Evolutionary conservation across 805 yeast species (phyloP).

Genomic region (Yamadazyma tumulicola): DNA sequence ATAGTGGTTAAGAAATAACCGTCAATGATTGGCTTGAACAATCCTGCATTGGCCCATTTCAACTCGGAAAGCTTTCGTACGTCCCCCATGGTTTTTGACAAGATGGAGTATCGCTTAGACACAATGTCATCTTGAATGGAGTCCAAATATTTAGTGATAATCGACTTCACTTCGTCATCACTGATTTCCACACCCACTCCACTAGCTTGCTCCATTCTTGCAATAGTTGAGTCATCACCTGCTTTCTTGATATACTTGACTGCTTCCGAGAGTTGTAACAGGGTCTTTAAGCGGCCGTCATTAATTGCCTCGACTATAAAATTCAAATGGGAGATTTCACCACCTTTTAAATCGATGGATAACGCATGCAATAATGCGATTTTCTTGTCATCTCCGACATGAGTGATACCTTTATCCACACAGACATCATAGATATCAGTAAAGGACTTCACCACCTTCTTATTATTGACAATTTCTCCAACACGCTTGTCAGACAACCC

Average conservation of each 20-base stretch:
- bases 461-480: conserved; percentile 79
- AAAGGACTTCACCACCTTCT: conserved; percentile 74
- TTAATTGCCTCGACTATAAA: conserved; percentile 59
- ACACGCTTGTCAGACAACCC: conserved; percentile 75
- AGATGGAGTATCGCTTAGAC: conserved; percentile 72
- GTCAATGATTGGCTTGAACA: conserved; percentile 86
- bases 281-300: conserved; percentile 60
- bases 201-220: conserved; percentile 52
- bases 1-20: conserved; percentile 62
- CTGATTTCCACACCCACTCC: conserved; percentile 82
- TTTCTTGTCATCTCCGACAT: conserved; percentile 48
- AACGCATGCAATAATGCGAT: conserved; percentile 70
- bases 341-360: conserved; percentile 69
- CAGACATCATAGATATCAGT: conserved; percentile 53
- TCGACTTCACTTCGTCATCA: conserved; percentile 57
- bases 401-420: conserved; percentile 5
- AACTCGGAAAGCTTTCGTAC: conserved; percentile 69
- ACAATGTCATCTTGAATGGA: conserved; percentile 56
- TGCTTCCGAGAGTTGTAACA: conserved; percentile 78
- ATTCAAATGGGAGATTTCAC: conserved; percentile 45
- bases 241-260: conserved; percentile 61
- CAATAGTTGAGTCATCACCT: conserved; percentile 37
- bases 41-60: conserved; percentile 89
- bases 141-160: conserved; percentile 58
- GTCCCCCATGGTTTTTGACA: conserved; percentile 74